Evolutionary conservation across 2,329 filamentous ascomycete species (phyloP).

Genomic region (Xylariaceae sp.): DNA sequence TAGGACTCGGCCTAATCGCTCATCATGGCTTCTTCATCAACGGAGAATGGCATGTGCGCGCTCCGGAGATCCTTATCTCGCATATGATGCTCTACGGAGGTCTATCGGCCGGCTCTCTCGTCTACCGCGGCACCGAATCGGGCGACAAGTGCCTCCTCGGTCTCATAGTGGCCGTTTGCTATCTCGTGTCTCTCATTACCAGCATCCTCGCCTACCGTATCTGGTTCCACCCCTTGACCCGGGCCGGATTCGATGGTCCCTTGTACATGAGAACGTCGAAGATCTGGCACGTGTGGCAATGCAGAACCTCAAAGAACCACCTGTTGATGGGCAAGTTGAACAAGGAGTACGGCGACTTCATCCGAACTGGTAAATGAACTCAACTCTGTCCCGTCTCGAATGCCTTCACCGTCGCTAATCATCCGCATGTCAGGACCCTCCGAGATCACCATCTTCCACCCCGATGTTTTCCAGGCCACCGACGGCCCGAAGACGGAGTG

Average conservation of each 20-base stretch:
- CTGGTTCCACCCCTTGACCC: slow-evolving; percentile 33
- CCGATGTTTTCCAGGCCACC: slow-evolving; percentile 22
- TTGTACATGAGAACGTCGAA: slow-evolving; percentile 34
- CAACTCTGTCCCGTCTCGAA: neutral
- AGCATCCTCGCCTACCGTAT: slow-evolving; percentile 37
- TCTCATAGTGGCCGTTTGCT: neutral
- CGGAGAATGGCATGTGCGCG: slow-evolving; percentile 27
- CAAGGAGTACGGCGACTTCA: slow-evolving; percentile 24
- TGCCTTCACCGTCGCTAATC: neutral
- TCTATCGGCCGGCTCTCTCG: neutral
- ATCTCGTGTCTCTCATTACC: slow-evolving; percentile 7
- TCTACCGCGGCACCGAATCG: neutral
- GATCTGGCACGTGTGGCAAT: slow-evolving; percentile 32
- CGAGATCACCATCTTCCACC: slow-evolving; percentile 26
- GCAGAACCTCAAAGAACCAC: slow-evolving; percentile 24
- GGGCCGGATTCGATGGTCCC: slow-evolving; percentile 35
- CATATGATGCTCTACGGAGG: slow-evolving; percentile 5
- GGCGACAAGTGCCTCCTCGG: slow-evolving; percentile 6
- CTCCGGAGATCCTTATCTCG: slow-evolving; percentile 16
- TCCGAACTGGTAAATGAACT: slow-evolving; percentile 22
- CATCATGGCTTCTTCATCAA: slow-evolving; percentile 22
- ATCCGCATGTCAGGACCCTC: slow-evolving; percentile 13
- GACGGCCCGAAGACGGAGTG: slow-evolving; percentile 26
- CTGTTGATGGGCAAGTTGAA: slow-evolving; percentile 20
- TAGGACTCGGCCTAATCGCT: slow-evolving; percentile 6